Base-by-base conservation (phyloP, 768 basidiomycete genomes). In the Serpula lacrymans region DNA sequence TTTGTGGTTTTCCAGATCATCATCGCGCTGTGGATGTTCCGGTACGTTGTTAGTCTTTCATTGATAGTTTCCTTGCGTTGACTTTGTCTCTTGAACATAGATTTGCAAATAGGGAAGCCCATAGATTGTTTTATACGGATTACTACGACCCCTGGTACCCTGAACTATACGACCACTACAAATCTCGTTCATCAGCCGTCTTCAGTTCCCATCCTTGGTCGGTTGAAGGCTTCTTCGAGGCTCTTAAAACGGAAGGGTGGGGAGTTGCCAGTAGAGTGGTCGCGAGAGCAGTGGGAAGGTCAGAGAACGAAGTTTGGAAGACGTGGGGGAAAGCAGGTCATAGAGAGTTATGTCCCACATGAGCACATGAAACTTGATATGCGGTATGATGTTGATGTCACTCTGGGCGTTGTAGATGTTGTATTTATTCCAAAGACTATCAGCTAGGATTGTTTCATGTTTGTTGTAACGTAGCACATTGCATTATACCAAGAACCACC, bases 141-240 rank as follows among this genome's bases (percentile, higher is more conserved):
- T 88, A 87, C 50, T 87, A 83, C 52, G 85, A 90, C 55, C 82
- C 87, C 42, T 78, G 85, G 62, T 77, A 84, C 55, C 80, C 83
- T 12, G 81, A 87, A 52, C 70, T 87, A 39, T 74, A 84, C 55
- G n/a, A n/a, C 60, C 81, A 31, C 35, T 74, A 69, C 63, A 56
- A 58, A 51, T 43, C 60, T 39, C 51, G 41, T 42, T 54, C 55
- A 33, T 41, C 46, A 5, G 50, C 66, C 55, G 51, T 58, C 63
- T 52, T 56, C 52, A 47, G 58, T 54, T 54, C 63, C 65, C 56
- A 45, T 45, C 53, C 66, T 23, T 68, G 70, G 63, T 63, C 71
- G 16, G 41, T 62, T 27, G 39, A 47, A 39, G 64, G 70, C 41
- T 56, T 67, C 10, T 57, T 63, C 13, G 61, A 68, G 33, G 65